These are phyloP conservation scores for Neurospora africana DNA, from an alignment of 495 filamentous ascomycete genomes.

Conservation along the genomic window DNA sequence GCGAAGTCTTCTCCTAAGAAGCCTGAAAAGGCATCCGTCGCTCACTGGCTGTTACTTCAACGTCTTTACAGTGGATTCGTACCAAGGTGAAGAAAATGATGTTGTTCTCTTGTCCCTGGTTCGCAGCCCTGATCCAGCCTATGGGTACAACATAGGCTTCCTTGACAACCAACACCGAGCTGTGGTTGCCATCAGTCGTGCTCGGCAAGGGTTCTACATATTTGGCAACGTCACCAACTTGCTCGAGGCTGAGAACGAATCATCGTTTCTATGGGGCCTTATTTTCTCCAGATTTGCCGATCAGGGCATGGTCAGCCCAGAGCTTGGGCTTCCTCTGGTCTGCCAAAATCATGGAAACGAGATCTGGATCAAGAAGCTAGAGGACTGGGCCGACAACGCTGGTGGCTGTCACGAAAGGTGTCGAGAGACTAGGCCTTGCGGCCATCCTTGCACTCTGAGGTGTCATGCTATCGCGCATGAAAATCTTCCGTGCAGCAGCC, in stretches of 20 bases:
- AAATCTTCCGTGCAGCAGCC: slow-evolving; percentile 51
- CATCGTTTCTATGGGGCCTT: slow-evolving; percentile 29
- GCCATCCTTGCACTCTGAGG: slow-evolving; percentile 32
- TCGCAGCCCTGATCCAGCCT: slow-evolving; percentile 39
- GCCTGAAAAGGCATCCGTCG: slow-evolving; percentile 40
- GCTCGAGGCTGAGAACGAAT: slow-evolving; percentile 18
- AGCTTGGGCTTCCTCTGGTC: slow-evolving; percentile 26
- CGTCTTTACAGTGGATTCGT: slow-evolving; percentile 80
- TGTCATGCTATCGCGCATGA: slow-evolving; percentile 46
- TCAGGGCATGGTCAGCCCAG: slow-evolving; percentile 13
- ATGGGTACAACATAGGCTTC: slow-evolving; percentile 50
- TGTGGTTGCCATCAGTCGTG: slow-evolving; percentile 82
- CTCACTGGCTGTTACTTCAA: slow-evolving; percentile 45
- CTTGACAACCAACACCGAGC: slow-evolving; percentile 65
- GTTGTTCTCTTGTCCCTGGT: slow-evolving; percentile 78
- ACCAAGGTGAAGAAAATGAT: slow-evolving; percentile 92
- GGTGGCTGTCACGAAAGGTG: slow-evolving; percentile 52
- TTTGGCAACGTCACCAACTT: slow-evolving; percentile 67
- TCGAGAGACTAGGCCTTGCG: slow-evolving; percentile 28
- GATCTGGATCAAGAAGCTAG: slow-evolving; percentile 31
- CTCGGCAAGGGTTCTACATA: slow-evolving; percentile 73
- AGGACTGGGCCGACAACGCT: slow-evolving; percentile 40
- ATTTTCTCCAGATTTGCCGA: slow-evolving; percentile 23
- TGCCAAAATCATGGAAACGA: slow-evolving; percentile 29
- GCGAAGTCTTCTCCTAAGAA: slow-evolving; percentile 48